phyloP scores from a whole-genome alignment of 1,284 basidiomycete genomes.

The Fistulinella cinereoalba region DNA sequence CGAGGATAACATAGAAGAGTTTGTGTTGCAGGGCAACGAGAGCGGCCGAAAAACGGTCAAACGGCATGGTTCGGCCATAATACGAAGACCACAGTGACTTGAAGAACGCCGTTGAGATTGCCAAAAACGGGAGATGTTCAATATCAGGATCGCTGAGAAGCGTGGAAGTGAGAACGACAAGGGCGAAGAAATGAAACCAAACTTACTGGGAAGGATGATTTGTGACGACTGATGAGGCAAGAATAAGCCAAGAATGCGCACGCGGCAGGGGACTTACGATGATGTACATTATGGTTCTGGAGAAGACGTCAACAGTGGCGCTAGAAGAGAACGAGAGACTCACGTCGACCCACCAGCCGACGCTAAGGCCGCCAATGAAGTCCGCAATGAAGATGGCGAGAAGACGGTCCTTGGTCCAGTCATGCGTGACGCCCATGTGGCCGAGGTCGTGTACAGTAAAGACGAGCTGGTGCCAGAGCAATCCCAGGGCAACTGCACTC shows the following conservation, averaged over 20 bases:
- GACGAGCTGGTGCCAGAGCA: constrained; percentile 93
- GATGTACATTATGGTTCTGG: constrained; percentile 97
- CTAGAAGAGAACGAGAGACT: constrained; percentile 36
- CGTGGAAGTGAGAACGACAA: constrained; percentile 7
- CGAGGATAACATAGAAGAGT: constrained; percentile 91
- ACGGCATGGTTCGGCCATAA: constrained; percentile 85
- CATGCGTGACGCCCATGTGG: constrained; percentile 89
- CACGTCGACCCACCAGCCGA: constrained; percentile 98
- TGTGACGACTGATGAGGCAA: constrained; percentile 69
- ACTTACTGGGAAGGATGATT: constrained; percentile 95
- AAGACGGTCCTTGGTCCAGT: constrained; percentile 80
- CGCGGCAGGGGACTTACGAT: constrained; percentile 53
- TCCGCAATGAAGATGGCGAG: constrained; percentile 82
- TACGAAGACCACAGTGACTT: constrained; percentile 89
- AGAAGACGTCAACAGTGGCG: constrained; percentile 1
- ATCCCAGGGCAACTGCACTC: constrained; percentile 79
- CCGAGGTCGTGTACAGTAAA: constrained; percentile 95
- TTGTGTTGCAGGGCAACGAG: constrained; percentile 85
- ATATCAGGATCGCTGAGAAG: constrained; percentile 87
- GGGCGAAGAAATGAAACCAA: background rate
- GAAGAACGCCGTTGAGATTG: constrained; percentile 88
- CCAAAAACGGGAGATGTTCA: constrained; percentile 96
- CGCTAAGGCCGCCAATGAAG: constrained; percentile 88
- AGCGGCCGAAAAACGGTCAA: constrained; percentile 69
- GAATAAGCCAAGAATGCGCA: constrained; percentile 12